Evolutionary conservation across 2,329 filamentous ascomycete species (phyloP), one percentile per base, ranked within the genome.

Genomic region (Colletotrichum tamarilloi): DNA sequence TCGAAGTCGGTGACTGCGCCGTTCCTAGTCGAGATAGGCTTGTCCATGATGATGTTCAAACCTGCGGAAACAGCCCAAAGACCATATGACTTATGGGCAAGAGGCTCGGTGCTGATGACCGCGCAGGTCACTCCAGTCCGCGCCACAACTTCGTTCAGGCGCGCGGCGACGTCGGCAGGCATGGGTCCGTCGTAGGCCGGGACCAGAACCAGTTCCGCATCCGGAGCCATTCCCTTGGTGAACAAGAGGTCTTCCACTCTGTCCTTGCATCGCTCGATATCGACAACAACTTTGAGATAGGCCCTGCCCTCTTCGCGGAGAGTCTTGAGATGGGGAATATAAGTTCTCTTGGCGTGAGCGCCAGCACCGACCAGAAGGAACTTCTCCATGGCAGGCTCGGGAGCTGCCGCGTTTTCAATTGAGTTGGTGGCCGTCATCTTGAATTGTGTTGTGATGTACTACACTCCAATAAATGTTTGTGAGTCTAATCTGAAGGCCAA

Each of bases 1-100:
- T 42, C 24, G 14, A 70, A 38, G 28, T 59, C 42, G 32, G 32
- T 62, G 19, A 56, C 24, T n/a, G 46, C 67, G 7, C 52, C 30
- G 19, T 59, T 58, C 11, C 67, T 26, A 7, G 67, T 70, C 62
- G 67, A 57, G 38, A 70, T 65, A 26, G 67, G 67, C 60, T 70
- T 70, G 60, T 70, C 67, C 67, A 70, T 70, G 46, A 70, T 70
- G 46, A 70, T 30, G 53, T 70, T 56, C 22, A 65, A 30, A 38
- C 67, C 67, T 8, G 24, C 60, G n/a, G 49, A 28, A 26, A 70
- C 35, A 19, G 67, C 67, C 67, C 67, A 70, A 16, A 70, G 59
- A 26, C 67, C 67, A 53, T 70, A 70, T 22, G 56, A 35, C 62
- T 70, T 70, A 22, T 70, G 67, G 24, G 49, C 26, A 16, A 35